Evolutionary conservation across 2,329 filamentous ascomycete species (phyloP).

Genomic region (Fusarium secorum): DNA sequence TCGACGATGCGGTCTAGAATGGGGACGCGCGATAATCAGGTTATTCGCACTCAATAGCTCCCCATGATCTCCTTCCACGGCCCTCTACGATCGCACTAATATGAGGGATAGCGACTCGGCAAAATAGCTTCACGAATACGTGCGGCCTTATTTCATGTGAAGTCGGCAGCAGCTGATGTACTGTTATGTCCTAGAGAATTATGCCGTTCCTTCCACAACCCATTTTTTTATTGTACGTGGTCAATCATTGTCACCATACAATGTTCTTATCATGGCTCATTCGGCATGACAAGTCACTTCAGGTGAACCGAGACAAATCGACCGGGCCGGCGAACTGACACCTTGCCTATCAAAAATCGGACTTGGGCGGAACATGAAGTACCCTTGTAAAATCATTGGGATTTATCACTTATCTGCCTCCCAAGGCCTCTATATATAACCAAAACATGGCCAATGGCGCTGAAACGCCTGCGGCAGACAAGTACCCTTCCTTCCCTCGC

Average conservation of each 20-base stretch:
- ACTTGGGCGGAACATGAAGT: constrained; percentile 1
- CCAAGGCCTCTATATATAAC: neutral
- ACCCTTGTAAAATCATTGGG: neutral
- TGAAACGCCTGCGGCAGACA: neutral
- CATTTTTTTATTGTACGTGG: neutral
- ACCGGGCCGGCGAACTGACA: constrained; percentile 1
- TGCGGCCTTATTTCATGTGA: neutral
- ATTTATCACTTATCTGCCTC: neutral
- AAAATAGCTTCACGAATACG: constrained; percentile 8
- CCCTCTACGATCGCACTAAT: neutral
- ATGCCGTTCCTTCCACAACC: neutral
- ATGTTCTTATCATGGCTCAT: constrained; percentile 8
- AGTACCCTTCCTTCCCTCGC: neutral
- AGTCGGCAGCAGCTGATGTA: neutral
- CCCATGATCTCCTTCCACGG: constrained; percentile 7
- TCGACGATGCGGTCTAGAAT: constrained; percentile 23
- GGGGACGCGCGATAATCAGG: constrained; percentile 21
- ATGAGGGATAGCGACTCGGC: neutral
- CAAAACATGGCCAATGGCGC: neutral
- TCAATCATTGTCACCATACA: neutral
- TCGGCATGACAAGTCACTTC: constrained; percentile 11
- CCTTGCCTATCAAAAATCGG: constrained; percentile 3
- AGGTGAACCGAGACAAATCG: constrained; percentile 9
- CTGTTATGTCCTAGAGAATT: neutral
- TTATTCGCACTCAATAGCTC: constrained; percentile 19